Evolutionary conservation across 306 rosid genomes (phyloP).

Genomic region (Corylus heterophylla): DNA sequence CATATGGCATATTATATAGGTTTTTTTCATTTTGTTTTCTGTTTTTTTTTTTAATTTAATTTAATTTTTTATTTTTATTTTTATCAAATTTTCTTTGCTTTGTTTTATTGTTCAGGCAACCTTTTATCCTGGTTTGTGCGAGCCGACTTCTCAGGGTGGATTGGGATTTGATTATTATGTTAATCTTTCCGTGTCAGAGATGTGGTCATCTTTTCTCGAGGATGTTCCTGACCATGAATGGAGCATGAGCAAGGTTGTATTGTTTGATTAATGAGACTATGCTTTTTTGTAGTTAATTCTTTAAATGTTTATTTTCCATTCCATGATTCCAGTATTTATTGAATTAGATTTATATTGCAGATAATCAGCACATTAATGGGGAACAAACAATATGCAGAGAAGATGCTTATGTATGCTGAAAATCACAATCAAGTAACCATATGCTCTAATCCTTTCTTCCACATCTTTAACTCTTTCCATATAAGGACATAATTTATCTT

Average conservation of each 20-base stretch:
- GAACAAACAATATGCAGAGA: slow-evolving; percentile 57
- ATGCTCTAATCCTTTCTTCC: slow-evolving; percentile 12
- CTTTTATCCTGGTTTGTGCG: slow-evolving; percentile 86
- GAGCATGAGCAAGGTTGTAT: slow-evolving; percentile 89
- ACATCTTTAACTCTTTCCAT: slow-evolving; percentile 4
- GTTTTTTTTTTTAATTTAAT: not conserved
- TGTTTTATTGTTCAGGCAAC: slow-evolving; percentile 63
- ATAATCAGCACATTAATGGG: slow-evolving; percentile 71
- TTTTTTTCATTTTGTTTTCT: not conserved
- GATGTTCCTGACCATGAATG: slow-evolving; percentile 77
- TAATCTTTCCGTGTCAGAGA: slow-evolving; percentile 78
- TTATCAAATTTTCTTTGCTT: not conserved
- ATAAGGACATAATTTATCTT: not conserved
- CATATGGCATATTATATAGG: not conserved
- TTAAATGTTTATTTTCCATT: slow-evolving; percentile 18
- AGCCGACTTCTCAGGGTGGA: slow-evolving; percentile 96
- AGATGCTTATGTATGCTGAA: slow-evolving; percentile 85
- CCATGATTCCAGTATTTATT: slow-evolving; percentile 16
- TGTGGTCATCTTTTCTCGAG: slow-evolving; percentile 86
- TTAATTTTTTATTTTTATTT: not conserved
- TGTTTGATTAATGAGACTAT: slow-evolving; percentile 9
- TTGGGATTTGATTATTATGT: slow-evolving; percentile 93
- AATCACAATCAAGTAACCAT: slow-evolving; percentile 85
- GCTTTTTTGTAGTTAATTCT: slow-evolving; percentile 12
- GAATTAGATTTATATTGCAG: slow-evolving; percentile 40